A percentile compares a stretch with the other conserved stretches of the same genome.
Evolutionary conservation across 1,139 yeast genomes (phyloP).

Genomic region (Diutina siamensis): DNA sequence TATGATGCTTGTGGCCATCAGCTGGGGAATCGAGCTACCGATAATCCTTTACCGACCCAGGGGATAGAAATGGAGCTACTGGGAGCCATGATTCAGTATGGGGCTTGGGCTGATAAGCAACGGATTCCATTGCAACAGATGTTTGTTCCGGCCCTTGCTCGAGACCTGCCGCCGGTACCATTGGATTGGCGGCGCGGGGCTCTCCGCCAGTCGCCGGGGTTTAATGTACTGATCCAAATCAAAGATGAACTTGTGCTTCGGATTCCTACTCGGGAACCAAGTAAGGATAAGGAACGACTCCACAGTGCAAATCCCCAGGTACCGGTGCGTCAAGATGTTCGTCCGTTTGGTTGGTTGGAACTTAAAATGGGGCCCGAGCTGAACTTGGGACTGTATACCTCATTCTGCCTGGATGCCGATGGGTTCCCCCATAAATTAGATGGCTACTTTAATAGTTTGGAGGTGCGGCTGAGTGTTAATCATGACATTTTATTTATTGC

Average conservation of each 20-base stretch:
- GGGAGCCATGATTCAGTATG: slow-evolving; percentile 66
- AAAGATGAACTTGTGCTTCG: slow-evolving; percentile 62
- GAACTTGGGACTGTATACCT: slow-evolving; percentile 31
- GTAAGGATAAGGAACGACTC: slow-evolving; percentile 47
- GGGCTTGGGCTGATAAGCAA: slow-evolving; percentile 95
- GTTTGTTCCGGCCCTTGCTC: slow-evolving; percentile 57
- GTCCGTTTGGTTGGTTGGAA: slow-evolving; percentile 92
- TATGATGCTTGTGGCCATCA: slow-evolving; percentile 34
- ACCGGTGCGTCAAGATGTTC: slow-evolving; percentile 15
- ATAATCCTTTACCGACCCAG: slow-evolving; percentile 37
- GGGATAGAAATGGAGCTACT: slow-evolving; percentile 52
- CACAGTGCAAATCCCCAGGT: neutral
- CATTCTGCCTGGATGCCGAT: slow-evolving; percentile 38
- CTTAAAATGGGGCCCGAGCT: slow-evolving; percentile 48
- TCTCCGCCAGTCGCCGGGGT: slow-evolving; percentile 42
- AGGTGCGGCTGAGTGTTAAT: slow-evolving; percentile 73
- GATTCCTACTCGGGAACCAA: slow-evolving; percentile 73
- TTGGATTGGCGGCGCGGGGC: slow-evolving; percentile 22
- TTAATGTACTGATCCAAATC: slow-evolving; percentile 40
- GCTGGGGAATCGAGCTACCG: neutral
- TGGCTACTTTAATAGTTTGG: slow-evolving; percentile 44
- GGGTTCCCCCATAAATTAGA: slow-evolving; percentile 52
- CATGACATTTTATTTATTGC: slow-evolving; percentile 72
- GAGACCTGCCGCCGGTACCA: slow-evolving; percentile 23
- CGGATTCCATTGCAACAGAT: slow-evolving; percentile 51